A percentile compares a stretch with the other conserved stretches of the same genome.
phyloP scores from a whole-genome alignment of 805 yeast species.

The Barnettozyma pratensis region DNA sequence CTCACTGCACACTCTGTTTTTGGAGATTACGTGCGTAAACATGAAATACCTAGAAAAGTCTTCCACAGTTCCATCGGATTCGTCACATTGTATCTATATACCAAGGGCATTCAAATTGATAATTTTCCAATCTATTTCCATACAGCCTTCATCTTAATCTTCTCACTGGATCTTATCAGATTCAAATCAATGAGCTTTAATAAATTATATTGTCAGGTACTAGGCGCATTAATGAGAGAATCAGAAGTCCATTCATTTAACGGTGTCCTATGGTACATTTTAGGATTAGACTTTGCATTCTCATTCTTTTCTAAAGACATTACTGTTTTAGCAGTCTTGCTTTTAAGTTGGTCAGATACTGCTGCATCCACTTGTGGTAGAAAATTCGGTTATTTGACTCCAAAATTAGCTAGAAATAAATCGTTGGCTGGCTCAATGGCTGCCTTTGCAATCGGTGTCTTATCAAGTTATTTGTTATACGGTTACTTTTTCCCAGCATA shows the following conservation, averaged over 20 bases:
- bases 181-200: slow-evolving; percentile 60
- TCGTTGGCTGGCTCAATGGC: slow-evolving; percentile 89
- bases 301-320: slow-evolving; percentile 74
- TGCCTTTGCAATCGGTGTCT: slow-evolving; percentile 69
- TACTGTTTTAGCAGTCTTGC: slow-evolving; percentile 63
- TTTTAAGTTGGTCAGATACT: slow-evolving; percentile 95
- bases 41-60: slow-evolving; percentile 84
- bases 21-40: slow-evolving; percentile 58
- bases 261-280: slow-evolving; percentile 84
- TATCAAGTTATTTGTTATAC: slow-evolving; percentile 64
- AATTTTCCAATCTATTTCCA: slow-evolving; percentile 58
- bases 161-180: slow-evolving; percentile 63
- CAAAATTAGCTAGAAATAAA: slow-evolving; percentile 67
- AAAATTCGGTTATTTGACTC: slow-evolving; percentile 76
- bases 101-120: slow-evolving; percentile 48
- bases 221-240: slow-evolving; percentile 84
- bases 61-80: slow-evolving; percentile 90
- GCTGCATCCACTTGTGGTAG: slow-evolving; percentile 95
- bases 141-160: slow-evolving; percentile 49
- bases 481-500: slow-evolving; percentile 66
- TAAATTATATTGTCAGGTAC: slow-evolving; percentile 52
- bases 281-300: slow-evolving; percentile 74
- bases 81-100: slow-evolving; percentile 68
- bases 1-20: slow-evolving; percentile 39
- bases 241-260: slow-evolving; percentile 68